These are phyloP conservation scores for Populus euphratica DNA, from an alignment of 345 rosid genomes.

Conservation along the genomic window DNA sequence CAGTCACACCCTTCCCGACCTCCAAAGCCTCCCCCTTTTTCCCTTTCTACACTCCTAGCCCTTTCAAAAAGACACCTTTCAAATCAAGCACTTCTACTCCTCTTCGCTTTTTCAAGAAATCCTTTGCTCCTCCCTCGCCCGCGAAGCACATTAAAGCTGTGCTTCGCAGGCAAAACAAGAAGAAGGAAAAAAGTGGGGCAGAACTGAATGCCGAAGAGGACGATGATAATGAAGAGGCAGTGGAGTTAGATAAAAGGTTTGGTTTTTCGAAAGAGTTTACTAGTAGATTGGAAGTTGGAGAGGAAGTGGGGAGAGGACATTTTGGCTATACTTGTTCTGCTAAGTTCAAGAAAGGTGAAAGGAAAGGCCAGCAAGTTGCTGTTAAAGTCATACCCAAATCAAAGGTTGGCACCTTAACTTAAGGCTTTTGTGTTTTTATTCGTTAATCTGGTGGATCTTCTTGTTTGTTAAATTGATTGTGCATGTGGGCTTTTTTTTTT, in stretches of 20 bases:
- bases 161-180: constrained; percentile 54
- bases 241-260: constrained; percentile 79
- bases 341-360: constrained; percentile 81
- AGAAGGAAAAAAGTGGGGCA: constrained; percentile 41
- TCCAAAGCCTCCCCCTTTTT: constrained; percentile 60
- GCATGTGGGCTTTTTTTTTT: not conserved
- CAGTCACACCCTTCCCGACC: constrained; percentile 19
- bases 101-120: constrained; percentile 59
- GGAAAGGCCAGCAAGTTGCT: constrained; percentile 81
- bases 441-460: not conserved
- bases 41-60: constrained; percentile 84
- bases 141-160: constrained; percentile 85
- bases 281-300: constrained; percentile 64
- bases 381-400: constrained; percentile 91
- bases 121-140: constrained; percentile 91
- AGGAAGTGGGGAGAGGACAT: constrained; percentile 96
- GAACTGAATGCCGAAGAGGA: constrained; percentile 41
- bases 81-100: constrained; percentile 84
- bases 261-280: constrained; percentile 77
- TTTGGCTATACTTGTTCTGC: constrained; percentile 96
- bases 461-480: not conserved
- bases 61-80: constrained; percentile 70
- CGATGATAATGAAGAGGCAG: constrained; percentile 18
- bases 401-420: constrained; percentile 44
- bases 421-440: not conserved